Base-by-base conservation (phyloP, 2,329 filamentous ascomycete genomes). In the Lizonia empirigonia region DNA sequence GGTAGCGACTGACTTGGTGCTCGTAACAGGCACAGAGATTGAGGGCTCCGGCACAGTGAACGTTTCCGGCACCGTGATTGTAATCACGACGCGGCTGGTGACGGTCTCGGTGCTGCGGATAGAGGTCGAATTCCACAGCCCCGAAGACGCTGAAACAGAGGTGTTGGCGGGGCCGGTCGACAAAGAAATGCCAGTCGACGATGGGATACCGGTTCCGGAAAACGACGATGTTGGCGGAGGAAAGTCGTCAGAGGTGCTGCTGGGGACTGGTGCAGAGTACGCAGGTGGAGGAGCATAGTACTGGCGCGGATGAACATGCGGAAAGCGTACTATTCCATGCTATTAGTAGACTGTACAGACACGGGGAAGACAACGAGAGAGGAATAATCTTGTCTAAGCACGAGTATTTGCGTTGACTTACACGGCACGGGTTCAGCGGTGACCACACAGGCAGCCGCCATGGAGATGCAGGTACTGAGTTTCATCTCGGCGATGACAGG, bases 221-320 rank as follows among this genome's bases (percentile, higher is more conserved):
- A 45, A 39, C 39, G 55, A 22, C 41, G 53, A 24, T 27, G 44
- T 27, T 44, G 44, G 7, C 35, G 15, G 35, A 49, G 13, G 54
- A 41, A 50, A n/a, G 5, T 37, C 44, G 19, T 40, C 39, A 4
- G 27, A 52, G 7, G 45, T 57, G 40, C 47, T 58, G 13, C 46
- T 39, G 7, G 53, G 44, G 13, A 51, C 37, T 4, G 58, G 49
- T 7, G 36, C 30, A 38, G 42, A 61, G 44, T 59, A 49, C 26
- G 55, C 39, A 13, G 60, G 62, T 22, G 63, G 59, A 7, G 58
- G 51, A 10, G 50, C 34, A 35, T 67, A 63, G 35, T 62, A 52
- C 22, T 53, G 50, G 12, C 63, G 58, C 15, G 59, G 58, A n/a
- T 53, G 51, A 29, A 60, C 54, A 39, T 55, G 58, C 13, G 46